These are phyloP conservation scores for Pelargonium citronellum DNA, from an alignment of 441 rosid species.

Conservation along the genomic window DNA sequence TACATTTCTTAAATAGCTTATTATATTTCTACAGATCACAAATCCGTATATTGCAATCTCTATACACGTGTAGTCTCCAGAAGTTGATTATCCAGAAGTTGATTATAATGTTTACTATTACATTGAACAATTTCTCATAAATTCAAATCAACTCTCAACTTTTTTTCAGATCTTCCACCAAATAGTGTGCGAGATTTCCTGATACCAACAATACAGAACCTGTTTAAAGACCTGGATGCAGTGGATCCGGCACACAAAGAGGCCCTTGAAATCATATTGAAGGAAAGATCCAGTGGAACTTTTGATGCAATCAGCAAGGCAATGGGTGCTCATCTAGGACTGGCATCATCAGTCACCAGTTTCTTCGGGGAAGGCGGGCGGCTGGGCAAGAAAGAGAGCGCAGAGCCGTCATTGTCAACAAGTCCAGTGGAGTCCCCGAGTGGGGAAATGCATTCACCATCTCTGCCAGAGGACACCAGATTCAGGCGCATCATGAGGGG, in stretches of 20 bases:
- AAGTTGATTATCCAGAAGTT: no score
- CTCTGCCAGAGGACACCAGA: slow-evolving; percentile 69
- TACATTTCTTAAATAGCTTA: no score
- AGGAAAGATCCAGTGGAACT: slow-evolving; percentile 85
- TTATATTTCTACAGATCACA: no score
- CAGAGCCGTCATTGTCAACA: slow-evolving; percentile 28
- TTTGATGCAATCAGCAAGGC: slow-evolving; percentile 76
- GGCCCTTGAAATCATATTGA: slow-evolving; percentile 84
- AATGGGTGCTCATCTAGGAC: slow-evolving; percentile 92
- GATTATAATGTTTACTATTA: no score
- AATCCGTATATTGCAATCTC: no score
- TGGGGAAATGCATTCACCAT: slow-evolving; percentile 25
- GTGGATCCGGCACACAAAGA: slow-evolving; percentile 96
- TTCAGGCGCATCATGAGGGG: slow-evolving; percentile 92
- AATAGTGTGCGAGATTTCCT: slow-evolving; percentile 68
- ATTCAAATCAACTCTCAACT: slow-evolving; percentile 6
- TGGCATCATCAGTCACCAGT: slow-evolving; percentile 80
- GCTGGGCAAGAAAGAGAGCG: slow-evolving; percentile 67
- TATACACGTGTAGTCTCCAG: no score
- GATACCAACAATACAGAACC: slow-evolving; percentile 72
- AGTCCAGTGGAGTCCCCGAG: slow-evolving; percentile 52
- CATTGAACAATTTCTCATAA: neutral
- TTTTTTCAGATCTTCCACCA: slow-evolving; percentile 59
- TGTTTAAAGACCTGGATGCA: slow-evolving; percentile 73
- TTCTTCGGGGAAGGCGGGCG: slow-evolving; percentile 84